A percentile compares a stretch with the other conserved stretches of the same genome.
Conservation (phyloP, 2,329 filamentous ascomycete genomes). For the Lachnellula cervina region DNA sequence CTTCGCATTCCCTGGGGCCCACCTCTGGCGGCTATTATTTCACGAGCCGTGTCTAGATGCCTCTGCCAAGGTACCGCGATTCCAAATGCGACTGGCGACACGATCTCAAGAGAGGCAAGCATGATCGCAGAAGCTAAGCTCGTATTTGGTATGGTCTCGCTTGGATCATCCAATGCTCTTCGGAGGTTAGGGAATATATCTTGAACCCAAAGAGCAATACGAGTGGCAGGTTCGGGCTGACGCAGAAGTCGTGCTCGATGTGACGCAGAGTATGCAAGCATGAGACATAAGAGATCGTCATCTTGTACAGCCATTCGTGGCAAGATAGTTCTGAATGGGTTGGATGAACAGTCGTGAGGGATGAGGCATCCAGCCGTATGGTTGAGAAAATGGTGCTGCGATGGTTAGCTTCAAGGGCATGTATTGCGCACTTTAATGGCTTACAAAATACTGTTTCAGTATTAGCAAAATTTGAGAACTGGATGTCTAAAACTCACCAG, state of each 20-base stretch:
- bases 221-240: constrained; percentile 68
- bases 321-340: constrained; percentile 47
- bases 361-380: constrained; percentile 65
- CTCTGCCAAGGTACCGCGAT: constrained; percentile 77
- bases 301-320: constrained; percentile 62
- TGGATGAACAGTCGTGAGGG: constrained; percentile 47
- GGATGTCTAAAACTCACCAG: constrained; percentile 35
- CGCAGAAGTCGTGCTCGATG: constrained; percentile 71
- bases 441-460: constrained; percentile 43
- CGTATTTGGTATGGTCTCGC: constrained; percentile 62
- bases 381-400: constrained; percentile 61
- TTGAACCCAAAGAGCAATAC: constrained; percentile 76
- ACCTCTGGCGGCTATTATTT: constrained; percentile 65
- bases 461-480: background rate
- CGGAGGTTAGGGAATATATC: constrained; percentile 72
- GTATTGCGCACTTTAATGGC: constrained; percentile 14
- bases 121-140: constrained; percentile 80
- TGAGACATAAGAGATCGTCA: constrained; percentile 67
- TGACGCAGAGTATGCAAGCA: constrained; percentile 79
- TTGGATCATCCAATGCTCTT: constrained; percentile 56
- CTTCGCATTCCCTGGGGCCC: constrained; percentile 48
- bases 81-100: constrained; percentile 75
- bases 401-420: constrained; percentile 7
- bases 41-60: constrained; percentile 70
- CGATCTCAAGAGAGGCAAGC: constrained; percentile 77